Percentiles rank a stretch among this genome's conserved stretches.
Conservation (phyloP, 306 rosid genomes). For the Carpinus viminea region DNA sequence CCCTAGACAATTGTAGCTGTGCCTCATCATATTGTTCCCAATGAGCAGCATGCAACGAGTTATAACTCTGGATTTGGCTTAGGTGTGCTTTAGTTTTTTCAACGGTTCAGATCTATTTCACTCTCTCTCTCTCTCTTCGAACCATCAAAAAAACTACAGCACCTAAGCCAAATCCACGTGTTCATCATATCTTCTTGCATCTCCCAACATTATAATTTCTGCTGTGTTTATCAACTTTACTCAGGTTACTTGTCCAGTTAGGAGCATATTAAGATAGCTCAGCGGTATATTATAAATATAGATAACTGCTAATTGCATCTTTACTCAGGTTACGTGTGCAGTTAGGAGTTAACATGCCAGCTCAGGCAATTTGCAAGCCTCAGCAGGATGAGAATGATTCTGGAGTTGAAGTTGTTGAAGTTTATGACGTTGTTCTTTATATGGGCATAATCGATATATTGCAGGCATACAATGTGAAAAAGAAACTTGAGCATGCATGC, state of each 20-base stretch:
- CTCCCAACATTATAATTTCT: too few relatives aligned
- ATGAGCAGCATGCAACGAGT: too few relatives aligned
- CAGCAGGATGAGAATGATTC: constrained; percentile 47
- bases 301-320: not conserved
- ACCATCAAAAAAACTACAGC: too few relatives aligned
- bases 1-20: not conserved
- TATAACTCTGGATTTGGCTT: too few relatives aligned
- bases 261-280: too few relatives aligned
- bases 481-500: constrained; percentile 73
- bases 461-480: constrained; percentile 70
- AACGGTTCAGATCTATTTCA: too few relatives aligned
- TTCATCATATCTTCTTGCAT: too few relatives aligned
- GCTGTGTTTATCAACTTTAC: too few relatives aligned
- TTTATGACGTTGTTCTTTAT: constrained; percentile 81
- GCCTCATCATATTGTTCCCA: not conserved
- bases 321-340: constrained; percentile 79
- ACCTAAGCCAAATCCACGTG: too few relatives aligned
- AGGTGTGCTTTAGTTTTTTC: too few relatives aligned
- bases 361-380: constrained; percentile 63
- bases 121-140: too few relatives aligned
- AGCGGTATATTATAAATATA: not conserved
- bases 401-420: constrained; percentile 76
- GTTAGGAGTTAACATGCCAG: constrained; percentile 98
- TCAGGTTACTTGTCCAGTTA: too few relatives aligned
- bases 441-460: constrained; percentile 93